Base-by-base conservation (phyloP, 768 basidiomycete genomes). In the Boletus fagicola region DNA sequence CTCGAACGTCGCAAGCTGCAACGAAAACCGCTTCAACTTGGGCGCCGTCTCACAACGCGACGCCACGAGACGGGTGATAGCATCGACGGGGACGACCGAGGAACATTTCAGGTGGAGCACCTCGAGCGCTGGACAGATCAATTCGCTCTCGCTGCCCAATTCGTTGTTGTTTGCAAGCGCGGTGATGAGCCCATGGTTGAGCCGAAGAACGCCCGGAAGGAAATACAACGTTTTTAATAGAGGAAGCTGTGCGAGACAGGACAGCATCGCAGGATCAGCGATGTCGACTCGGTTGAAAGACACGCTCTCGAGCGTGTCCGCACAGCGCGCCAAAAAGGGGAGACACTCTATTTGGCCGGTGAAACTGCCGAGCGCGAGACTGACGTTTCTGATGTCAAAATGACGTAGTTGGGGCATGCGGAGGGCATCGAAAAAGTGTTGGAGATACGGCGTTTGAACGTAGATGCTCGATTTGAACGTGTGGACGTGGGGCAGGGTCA, bases 101-200 rank as follows among this genome's bases (percentile, higher is more conserved):
- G 70, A 69, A 20, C 70, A 71, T 13, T 65, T 42, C 53, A 71
- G 24, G 11, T 65, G 65, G 28, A 71, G 62, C 20, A 42, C 55
- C 53, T 67, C 57, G 38, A 71, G 69, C 9, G 43, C 38, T 0
- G 69, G 72, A 51, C 70, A 73, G 2, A 68, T 28, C 3, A 18
- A 28, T 31, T 53, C 30, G n/a, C 30, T 31, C 10, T 31, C 38
- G 20, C 6, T 40, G 5, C 22, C 35, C 9, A 31, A 24, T 13
- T 24, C 56, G 26, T 31, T 51, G 26, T 54, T 54, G 16, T 53
- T 28, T 12, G 62, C 22, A 18, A 73, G 68, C 36, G 58, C 68
- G n/a, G 57, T 33, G 39, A 72, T 38, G 45, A 71, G 65, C 15
- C 66, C 68, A 15, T 73, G 70, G 39, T 73, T 72, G 39, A 71